phyloP scores from a whole-genome alignment of 345 rosid genomes.

The Hypericum androsaemum region DNA sequence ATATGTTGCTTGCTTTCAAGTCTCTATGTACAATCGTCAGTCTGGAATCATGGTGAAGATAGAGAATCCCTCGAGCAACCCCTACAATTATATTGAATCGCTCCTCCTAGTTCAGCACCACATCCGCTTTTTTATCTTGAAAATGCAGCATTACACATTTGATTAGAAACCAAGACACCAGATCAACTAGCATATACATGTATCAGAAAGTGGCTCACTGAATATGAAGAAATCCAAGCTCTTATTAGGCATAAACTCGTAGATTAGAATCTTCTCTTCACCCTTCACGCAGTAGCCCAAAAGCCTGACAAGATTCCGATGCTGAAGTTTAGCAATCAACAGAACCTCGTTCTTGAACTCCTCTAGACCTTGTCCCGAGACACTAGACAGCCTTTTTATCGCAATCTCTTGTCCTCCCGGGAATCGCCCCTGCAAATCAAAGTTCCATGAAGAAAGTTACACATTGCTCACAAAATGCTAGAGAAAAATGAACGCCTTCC shows the following conservation, averaged over 20 bases:
- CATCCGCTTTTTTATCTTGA: neutral
- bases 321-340: constrained; percentile 2
- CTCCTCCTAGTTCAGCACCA: neutral
- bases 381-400: neutral
- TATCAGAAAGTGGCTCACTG: neutral
- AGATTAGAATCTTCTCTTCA: constrained; percentile 1
- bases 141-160: neutral
- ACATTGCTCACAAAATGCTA: neutral
- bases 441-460: neutral
- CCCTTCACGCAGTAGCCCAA: too few species aligned
- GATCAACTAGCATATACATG: neutral
- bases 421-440: neutral
- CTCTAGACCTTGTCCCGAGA: too few species aligned
- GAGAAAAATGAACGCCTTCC: neutral
- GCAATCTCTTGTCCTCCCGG: neutral
- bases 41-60: neutral
- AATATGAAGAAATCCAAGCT: neutral
- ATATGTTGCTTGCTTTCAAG: constrained; percentile 1
- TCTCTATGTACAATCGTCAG: neutral
- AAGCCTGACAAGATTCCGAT: too few species aligned
- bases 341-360: neutral
- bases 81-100: neutral
- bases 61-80: neutral
- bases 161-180: neutral
- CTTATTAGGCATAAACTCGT: neutral